Conservation (phyloP, 768 basidiomycete species). For the Phaffia tasmanica region DNA sequence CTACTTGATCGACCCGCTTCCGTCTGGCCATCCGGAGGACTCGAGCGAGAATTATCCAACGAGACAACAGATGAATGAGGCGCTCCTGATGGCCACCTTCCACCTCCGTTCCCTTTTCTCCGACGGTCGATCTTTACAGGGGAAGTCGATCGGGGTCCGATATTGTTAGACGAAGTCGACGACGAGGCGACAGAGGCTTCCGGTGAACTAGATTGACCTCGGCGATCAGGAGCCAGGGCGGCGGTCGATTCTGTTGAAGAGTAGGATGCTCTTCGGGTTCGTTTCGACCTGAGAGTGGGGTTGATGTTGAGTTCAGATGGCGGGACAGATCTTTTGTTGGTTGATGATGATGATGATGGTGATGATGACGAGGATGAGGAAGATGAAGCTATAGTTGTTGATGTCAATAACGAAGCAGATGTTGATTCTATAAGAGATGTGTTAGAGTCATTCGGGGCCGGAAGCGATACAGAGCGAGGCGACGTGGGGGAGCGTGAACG, state of each 20-base stretch:
- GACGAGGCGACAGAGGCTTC: conserved; percentile 1
- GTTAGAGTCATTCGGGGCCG: too few relatives aligned
- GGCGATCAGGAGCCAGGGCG: not conserved
- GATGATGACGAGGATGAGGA: too few relatives aligned
- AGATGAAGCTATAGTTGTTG: too few relatives aligned
- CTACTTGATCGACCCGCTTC: not conserved
- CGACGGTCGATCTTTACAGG: conserved; percentile 9
- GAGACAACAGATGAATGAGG: not conserved
- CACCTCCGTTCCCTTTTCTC: conserved; percentile 8
- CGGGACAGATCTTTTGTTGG: too few relatives aligned
- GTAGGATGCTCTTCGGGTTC: not conserved
- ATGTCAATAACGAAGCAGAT: too few relatives aligned
- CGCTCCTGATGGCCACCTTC: conserved; percentile 12
- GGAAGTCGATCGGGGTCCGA: not conserved
- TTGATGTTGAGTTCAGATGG: too few relatives aligned
- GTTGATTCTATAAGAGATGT: too few relatives aligned
- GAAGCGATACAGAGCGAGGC: too few relatives aligned
- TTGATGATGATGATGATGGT: too few relatives aligned
- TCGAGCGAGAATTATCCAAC: too few relatives aligned
- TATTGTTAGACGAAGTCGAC: not conserved
- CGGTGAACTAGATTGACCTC: too few relatives aligned
- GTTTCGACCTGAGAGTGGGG: not conserved
- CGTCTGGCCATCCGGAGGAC: not conserved
- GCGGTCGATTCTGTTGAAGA: not conserved
- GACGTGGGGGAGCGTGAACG: too few relatives aligned